A percentile compares a stretch with the other conserved stretches of the same genome.
Conservation (phyloP, 2,329 filamentous ascomycete species). For the Diatrype stigma region DNA sequence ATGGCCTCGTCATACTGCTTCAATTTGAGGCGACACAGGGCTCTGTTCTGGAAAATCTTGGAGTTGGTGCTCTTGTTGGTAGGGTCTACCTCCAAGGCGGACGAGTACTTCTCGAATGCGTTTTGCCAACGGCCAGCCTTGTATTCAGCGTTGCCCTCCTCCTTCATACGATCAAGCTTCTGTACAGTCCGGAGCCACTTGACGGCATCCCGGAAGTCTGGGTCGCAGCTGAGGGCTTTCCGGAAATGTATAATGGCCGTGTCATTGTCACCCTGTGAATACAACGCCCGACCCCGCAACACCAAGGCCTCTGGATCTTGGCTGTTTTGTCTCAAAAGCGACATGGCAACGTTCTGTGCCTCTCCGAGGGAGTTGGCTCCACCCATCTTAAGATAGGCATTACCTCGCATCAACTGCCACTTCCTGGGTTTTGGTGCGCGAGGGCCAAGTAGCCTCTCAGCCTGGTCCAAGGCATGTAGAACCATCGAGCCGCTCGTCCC, state of each 20-base stretch:
- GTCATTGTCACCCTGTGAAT: slow-evolving; percentile 89
- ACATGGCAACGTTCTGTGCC: slow-evolving; percentile 89
- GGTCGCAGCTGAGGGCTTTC: slow-evolving; percentile 84
- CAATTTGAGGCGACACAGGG: slow-evolving; percentile 76
- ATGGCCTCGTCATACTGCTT: slow-evolving; percentile 82
- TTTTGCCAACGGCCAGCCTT: slow-evolving; percentile 76
- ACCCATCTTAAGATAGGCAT: slow-evolving; percentile 90
- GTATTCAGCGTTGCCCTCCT: slow-evolving; percentile 87
- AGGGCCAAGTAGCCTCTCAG: slow-evolving; percentile 71
- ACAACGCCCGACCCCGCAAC: slow-evolving; percentile 80
- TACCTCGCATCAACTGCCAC: slow-evolving; percentile 89
- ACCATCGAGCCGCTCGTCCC: slow-evolving; percentile 87
- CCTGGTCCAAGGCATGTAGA: slow-evolving; percentile 85
- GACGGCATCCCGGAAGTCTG: slow-evolving; percentile 83
- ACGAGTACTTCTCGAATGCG: slow-evolving; percentile 79
- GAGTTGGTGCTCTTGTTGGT: slow-evolving; percentile 88
- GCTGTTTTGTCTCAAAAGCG: slow-evolving; percentile 76
- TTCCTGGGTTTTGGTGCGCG: slow-evolving; percentile 80
- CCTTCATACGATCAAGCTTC: slow-evolving; percentile 89
- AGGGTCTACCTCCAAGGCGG: slow-evolving; percentile 81
- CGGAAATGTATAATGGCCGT: slow-evolving; percentile 92
- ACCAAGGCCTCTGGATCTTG: slow-evolving; percentile 93
- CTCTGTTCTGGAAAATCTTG: slow-evolving; percentile 91
- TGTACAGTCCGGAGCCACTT: slow-evolving; percentile 87
- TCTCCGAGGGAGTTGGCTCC: slow-evolving; percentile 85